Base-by-base conservation (phyloP, 2,329 filamentous ascomycete genomes). In the Verruconis gallopava region DNA sequence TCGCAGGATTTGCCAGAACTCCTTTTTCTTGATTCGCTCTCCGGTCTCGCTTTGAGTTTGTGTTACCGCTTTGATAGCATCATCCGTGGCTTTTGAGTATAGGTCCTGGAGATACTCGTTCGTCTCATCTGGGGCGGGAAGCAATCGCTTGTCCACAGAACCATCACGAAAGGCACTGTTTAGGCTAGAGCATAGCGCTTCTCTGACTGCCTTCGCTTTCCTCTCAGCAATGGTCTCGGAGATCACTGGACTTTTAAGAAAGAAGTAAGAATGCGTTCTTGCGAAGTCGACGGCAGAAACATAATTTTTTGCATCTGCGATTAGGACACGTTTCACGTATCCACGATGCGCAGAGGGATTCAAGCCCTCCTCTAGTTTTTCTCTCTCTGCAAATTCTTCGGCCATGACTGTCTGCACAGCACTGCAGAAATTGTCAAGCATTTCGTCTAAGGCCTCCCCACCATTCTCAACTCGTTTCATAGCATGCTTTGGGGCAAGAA, bases 401-500 rank as follows among this genome's bases (percentile, higher is more conserved):
- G 54, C 55, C 34, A 64, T 52, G 25, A 67, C 66, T 39, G 64
- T 65, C 4, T 62, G 54, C 52, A 65, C 55, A 0, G 55, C 48
- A 0, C 40, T 21, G 13, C 52, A 47, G 4, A 65, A 53, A 13
- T 53, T 48, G 9, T 56, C 42, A 13, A 65, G 55, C 34, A 67
- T 55, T 18, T 59, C 54, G 14, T 60, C 44, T 5, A 66, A 49
- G 0, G 56, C 50, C 4, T 59, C 52, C 33, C 71, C 69, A 47
- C 65, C 64, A 17, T 54, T 55, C 34, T 64, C 52, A 28, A 68
- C 66, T 40, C 65, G 65, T 4, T 62, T 61, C 30, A 66, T 60
- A n/a, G 70, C 71, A 54, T 89, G 84, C 37, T 74, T 71, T 50
- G 73, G 76, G 54, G 95, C 85, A 38, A 96, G 72, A 57, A 79